Base-by-base conservation (phyloP, 768 basidiomycete genomes). In the Lanmaoa rubissima region DNA sequence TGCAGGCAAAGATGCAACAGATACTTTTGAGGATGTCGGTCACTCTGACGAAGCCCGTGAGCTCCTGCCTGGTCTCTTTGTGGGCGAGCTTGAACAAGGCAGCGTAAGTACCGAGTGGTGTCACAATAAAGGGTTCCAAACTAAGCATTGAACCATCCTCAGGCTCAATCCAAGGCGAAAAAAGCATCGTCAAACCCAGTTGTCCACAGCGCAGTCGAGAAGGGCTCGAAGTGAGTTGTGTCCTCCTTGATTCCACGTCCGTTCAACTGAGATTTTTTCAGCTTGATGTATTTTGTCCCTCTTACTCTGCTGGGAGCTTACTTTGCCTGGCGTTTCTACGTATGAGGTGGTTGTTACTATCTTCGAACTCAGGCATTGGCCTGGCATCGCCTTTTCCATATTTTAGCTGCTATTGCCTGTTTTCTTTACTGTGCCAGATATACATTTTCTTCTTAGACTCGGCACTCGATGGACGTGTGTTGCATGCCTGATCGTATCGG, bases 1-100 rank as follows among this genome's bases (percentile, higher is more conserved):
- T 59, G 19, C 74, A 95, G 94, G 91, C 65, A 87, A 90, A 72
- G 94, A 98, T 72, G 95, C 96, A 24, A 95, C 96, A 35, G 97
- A 98, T 68, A 94, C 97, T 7, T 99, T 99, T 68, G 96, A 98
- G 76, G 97, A 99, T 72, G 96, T 99, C 32, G 97, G 97, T 32
- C 97, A 98, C 82, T 98, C 95, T 1, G 96, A 98, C 65, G 97
- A 99, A 76, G 97, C 97, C 26, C 87, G 97, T 51, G 88, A 80
- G 13, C 81, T 95, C 56, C 80, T 98, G 51, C 83, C 83, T 17
- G 86, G 74, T 61, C 84, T 97, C 82, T 75, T 85, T 41, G 79
- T 97, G 50, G 95, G 95, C 51, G 83, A 90, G 1, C 92, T 95
- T 63, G 89, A 91, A 69, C 78, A 87, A 64, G 79, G 76, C 64